Percentiles rank a stretch among this genome's conserved stretches.
phyloP scores from a whole-genome alignment of 148 eudicot genomes.

The Rhododendron griersonianum region DNA sequence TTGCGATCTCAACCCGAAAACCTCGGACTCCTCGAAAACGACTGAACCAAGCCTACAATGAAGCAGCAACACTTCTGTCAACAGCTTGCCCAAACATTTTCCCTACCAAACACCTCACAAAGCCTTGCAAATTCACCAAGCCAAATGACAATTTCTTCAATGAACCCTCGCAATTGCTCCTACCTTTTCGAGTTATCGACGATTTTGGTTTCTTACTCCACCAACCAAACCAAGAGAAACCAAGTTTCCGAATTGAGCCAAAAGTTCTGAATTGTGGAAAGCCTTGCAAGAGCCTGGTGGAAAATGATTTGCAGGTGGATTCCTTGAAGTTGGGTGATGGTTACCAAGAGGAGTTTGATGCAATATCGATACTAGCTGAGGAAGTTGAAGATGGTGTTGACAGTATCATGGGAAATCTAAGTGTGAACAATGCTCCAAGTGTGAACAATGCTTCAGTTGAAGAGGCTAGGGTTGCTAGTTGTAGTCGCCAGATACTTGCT shows the following conservation, averaged over 20 bases:
- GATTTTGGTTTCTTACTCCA: conserved; percentile 32
- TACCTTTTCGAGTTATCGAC: conserved; percentile 41
- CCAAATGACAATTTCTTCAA: conserved; percentile 24
- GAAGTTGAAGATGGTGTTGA: conserved; percentile 77
- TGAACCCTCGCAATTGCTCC: conserved; percentile 59
- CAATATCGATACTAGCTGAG: conserved; percentile 81
- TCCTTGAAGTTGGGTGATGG: conserved; percentile 2
- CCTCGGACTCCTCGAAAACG: conserved; percentile 96
- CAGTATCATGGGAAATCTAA: conserved; percentile 72
- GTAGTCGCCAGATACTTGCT: conserved; percentile 17
- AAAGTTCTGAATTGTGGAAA: conserved; percentile 28
- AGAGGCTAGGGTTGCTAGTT: not conserved
- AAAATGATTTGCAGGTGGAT: conserved; percentile 23
- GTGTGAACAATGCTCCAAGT: conserved; percentile 23
- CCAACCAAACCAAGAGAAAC: conserved; percentile 34
- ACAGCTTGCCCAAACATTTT: conserved; percentile 86
- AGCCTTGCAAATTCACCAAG: conserved; percentile 52
- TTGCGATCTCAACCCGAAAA: conserved; percentile 71
- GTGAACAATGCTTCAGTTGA: conserved; percentile 17
- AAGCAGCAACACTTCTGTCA: conserved; percentile 87
- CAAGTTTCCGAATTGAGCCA: conserved; percentile 28
- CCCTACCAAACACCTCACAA: conserved; percentile 53
- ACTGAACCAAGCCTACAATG: conserved; percentile 89
- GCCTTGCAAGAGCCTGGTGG: conserved; percentile 17
- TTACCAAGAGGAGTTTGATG: conserved; percentile 19